Conservation (phyloP, 2,329 filamentous ascomycete species). For the Nakataea oryzae region DNA sequence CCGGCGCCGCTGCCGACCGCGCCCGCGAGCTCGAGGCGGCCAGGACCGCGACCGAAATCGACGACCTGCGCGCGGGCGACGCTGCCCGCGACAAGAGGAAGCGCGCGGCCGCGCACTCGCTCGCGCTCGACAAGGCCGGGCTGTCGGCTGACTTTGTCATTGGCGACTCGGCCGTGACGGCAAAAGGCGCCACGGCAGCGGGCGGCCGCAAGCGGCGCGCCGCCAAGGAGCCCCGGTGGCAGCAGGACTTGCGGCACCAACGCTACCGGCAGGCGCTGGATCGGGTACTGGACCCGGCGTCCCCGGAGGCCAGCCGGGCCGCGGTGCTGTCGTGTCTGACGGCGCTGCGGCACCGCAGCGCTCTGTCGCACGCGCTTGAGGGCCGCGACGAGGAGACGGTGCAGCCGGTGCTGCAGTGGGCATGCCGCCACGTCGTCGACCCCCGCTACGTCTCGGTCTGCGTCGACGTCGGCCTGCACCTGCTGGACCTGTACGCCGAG, state of each 20-base stretch:
- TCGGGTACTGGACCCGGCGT: slow-evolving; percentile 51
- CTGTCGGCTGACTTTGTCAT: slow-evolving; percentile 85
- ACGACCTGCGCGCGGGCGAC: slow-evolving; percentile 70
- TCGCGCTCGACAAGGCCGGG: slow-evolving; percentile 66
- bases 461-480: slow-evolving; percentile 70
- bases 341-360: slow-evolving; percentile 78
- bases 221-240: slow-evolving; percentile 63
- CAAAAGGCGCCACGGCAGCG: slow-evolving; percentile 8
- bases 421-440: slow-evolving; percentile 69
- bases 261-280: slow-evolving; percentile 73
- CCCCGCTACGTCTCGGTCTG: slow-evolving; percentile 72
- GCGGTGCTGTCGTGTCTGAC: slow-evolving; percentile 67
- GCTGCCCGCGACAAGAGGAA: slow-evolving; percentile 61
- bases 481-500: slow-evolving; percentile 81
- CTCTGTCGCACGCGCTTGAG: slow-evolving; percentile 68
- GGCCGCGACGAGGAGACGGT: slow-evolving; percentile 73
- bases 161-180: slow-evolving; percentile 25
- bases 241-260: slow-evolving; percentile 67
- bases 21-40: slow-evolving; percentile 65
- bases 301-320: slow-evolving; percentile 45
- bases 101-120: slow-evolving; percentile 31
- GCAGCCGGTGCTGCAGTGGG: slow-evolving; percentile 75
- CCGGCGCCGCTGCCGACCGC: slow-evolving; percentile 71
- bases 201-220: slow-evolving; percentile 38
- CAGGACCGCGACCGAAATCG: slow-evolving; percentile 54